A percentile compares a stretch with the other conserved stretches of the same genome.
These are phyloP conservation scores for Gossypium rotundifolium DNA, from an alignment of 345 rosid genomes.

Conservation along the genomic window DNA sequence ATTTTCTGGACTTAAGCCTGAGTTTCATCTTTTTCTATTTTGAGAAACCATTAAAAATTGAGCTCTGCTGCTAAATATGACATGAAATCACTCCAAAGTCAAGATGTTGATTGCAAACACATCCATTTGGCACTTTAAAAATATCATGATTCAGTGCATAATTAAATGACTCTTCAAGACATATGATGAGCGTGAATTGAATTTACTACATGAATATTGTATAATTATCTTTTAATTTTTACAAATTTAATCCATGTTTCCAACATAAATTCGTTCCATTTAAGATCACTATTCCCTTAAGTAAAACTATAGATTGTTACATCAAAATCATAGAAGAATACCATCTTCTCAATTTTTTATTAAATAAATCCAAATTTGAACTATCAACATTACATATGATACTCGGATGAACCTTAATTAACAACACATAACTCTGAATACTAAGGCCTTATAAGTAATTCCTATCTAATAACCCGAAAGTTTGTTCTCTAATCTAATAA, in stretches of 20 bases:
- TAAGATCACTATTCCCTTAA: background rate
- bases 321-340: background rate
- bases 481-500: no score
- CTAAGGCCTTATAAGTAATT: no score
- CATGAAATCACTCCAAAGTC: background rate
- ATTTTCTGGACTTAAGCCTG: background rate
- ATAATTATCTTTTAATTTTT: no score
- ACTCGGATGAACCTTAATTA: slow-evolving; percentile 1
- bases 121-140: background rate
- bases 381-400: slow-evolving; percentile 1
- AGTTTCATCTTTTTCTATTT: background rate
- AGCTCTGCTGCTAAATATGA: background rate
- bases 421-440: background rate
- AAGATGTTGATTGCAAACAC: background rate
- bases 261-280: background rate
- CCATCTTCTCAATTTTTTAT: background rate
- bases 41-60: background rate
- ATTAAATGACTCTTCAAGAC: background rate
- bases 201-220: background rate
- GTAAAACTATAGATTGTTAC: background rate
- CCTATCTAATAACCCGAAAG: no score
- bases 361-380: slow-evolving; percentile 3
- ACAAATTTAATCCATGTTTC: background rate
- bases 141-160: background rate
- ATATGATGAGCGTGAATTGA: no score